Evolutionary conservation across 257 asterid genomes (phyloP).

Genomic region (Solanum clarkiae): DNA sequence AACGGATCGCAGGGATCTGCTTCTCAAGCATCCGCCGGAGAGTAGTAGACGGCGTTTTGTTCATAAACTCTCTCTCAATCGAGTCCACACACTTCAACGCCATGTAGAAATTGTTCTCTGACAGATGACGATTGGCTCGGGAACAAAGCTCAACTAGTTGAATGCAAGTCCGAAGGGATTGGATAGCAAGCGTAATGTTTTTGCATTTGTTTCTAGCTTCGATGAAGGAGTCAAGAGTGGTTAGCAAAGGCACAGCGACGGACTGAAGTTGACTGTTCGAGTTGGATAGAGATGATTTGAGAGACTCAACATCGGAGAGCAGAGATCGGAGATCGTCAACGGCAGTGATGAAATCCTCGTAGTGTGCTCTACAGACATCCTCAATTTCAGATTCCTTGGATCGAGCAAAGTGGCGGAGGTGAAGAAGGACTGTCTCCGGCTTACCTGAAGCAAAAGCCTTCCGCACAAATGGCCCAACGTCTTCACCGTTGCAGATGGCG

Average conservation of each 20-base stretch:
- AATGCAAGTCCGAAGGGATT: slow-evolving; percentile 50
- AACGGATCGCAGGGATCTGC: slow-evolving; percentile 83
- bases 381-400: slow-evolving; percentile 92
- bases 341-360: slow-evolving; percentile 90
- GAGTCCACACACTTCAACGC: slow-evolving; percentile 81
- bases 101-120: slow-evolving; percentile 59
- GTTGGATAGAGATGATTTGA: slow-evolving; percentile 59
- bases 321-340: slow-evolving; percentile 97
- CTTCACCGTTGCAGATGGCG: slow-evolving; percentile 92
- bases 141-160: slow-evolving; percentile 63
- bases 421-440: slow-evolving; percentile 73
- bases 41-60: slow-evolving; percentile 50
- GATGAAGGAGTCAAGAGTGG: slow-evolving; percentile 63
- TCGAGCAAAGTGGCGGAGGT: slow-evolving; percentile 67
- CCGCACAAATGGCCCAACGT: slow-evolving; percentile 77
- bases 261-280: slow-evolving; percentile 72
- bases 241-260: slow-evolving; percentile 72
- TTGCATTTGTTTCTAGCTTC: slow-evolving; percentile 59
- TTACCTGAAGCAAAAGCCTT: slow-evolving; percentile 78
- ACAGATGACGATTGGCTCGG: slow-evolving; percentile 56
- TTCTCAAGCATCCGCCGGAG: slow-evolving; percentile 76
- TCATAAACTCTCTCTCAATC: slow-evolving; percentile 45
- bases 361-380: slow-evolving; percentile 90
- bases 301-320: slow-evolving; percentile 84
- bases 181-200: slow-evolving; percentile 58